A percentile compares a stretch with the other conserved stretches of the same genome.
phyloP scores from a whole-genome alignment of 257 asterid genomes.

The Euphrasia confusa region DNA sequence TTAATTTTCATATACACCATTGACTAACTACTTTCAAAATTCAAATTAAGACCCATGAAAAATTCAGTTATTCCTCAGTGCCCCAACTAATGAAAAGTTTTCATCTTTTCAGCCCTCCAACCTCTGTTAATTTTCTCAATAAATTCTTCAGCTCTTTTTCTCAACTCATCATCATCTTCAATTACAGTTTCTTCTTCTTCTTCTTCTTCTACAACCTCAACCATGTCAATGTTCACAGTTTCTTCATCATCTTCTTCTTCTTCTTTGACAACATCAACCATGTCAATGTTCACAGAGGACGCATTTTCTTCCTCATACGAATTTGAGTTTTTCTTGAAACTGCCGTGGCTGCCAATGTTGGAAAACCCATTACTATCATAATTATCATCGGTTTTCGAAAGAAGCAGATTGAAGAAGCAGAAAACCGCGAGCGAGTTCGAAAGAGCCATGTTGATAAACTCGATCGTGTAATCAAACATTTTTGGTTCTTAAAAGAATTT shows the following conservation, averaged over 20 bases:
- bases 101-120: conserved; percentile 50
- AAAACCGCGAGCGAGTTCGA: conserved; percentile 54
- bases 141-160: conserved; percentile 47
- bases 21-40: no score
- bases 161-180: conserved; percentile 33
- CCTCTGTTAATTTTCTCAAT: conserved; percentile 44
- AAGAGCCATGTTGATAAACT: conserved; percentile 46
- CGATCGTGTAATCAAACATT: conserved; percentile 43
- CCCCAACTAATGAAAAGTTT: neutral
- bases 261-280: conserved; percentile 17
- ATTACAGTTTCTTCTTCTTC: neutral
- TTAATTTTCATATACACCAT: no score
- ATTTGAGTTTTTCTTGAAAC: neutral
- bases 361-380: neutral
- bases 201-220: neutral
- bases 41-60: no score
- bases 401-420: conserved; percentile 64
- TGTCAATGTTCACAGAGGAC: conserved; percentile 24
- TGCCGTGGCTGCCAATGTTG: neutral
- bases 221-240: conserved; percentile 27
- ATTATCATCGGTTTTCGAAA: conserved; percentile 21
- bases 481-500: neutral
- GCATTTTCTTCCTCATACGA: conserved; percentile 12
- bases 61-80: no score
- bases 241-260: conserved; percentile 22